Conservation (phyloP, 176 grass and related monocot genomes). For the Areca catechu region DNA sequence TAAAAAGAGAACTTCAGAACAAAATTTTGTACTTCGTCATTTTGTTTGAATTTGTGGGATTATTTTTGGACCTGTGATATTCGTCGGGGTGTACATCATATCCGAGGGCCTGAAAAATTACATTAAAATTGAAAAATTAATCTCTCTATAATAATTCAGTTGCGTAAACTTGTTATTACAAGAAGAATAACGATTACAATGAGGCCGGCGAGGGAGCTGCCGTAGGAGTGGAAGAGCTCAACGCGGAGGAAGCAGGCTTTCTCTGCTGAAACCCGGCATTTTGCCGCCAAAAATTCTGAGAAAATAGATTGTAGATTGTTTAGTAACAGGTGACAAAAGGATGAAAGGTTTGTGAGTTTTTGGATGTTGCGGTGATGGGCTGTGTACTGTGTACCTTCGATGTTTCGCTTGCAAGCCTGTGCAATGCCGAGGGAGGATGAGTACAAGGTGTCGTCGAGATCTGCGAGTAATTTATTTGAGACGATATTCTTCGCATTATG, state of each 20-base stretch:
- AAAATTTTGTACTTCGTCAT: no score
- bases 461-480: slow-evolving; percentile 13
- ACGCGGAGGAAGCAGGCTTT: slow-evolving; percentile 48
- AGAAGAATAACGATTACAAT: slow-evolving; percentile 31
- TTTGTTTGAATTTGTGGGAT: no score
- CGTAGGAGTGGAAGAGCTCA: slow-evolving; percentile 75
- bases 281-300: slow-evolving; percentile 54
- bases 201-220: slow-evolving; percentile 85
- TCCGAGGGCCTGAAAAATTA: slow-evolving; percentile 48
- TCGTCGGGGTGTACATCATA: slow-evolving; percentile 86
- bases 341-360: no score
- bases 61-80: slow-evolving; percentile 67
- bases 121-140: background rate
- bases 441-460: slow-evolving; percentile 96
- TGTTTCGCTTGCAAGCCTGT: slow-evolving; percentile 46
- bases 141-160: background rate
- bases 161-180: background rate
- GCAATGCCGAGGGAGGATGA: slow-evolving; percentile 53
- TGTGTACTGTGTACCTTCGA: slow-evolving; percentile 50
- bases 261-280: slow-evolving; percentile 44
- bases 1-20: background rate
- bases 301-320: background rate
- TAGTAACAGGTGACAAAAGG: background rate
- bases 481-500: background rate
- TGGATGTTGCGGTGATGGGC: no score